A percentile compares a stretch with the other conserved stretches of the same genome.
Conservation (phyloP, 2,329 filamentous ascomycete species). For the Pseudonectria buxi region DNA sequence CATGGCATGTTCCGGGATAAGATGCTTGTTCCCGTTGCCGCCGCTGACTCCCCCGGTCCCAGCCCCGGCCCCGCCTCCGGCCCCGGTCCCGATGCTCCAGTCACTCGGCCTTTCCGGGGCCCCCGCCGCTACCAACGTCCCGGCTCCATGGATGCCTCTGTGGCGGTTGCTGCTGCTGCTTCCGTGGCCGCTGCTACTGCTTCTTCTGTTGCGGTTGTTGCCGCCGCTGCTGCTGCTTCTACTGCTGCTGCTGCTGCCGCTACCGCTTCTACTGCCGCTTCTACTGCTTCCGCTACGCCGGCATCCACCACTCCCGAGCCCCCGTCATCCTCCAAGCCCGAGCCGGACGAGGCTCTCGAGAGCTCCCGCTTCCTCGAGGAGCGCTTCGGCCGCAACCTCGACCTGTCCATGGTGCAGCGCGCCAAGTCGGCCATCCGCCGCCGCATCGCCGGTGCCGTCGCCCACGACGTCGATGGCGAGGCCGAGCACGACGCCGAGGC, state of each 20-base stretch:
- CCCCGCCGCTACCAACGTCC: constrained; percentile 71
- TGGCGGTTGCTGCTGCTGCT: neutral
- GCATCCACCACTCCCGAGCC: constrained; percentile 10
- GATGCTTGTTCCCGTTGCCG: constrained; percentile 37
- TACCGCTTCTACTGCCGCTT: constrained; percentile 19
- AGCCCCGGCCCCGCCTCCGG: constrained; percentile 15
- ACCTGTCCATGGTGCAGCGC: constrained; percentile 68
- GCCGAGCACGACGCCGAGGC: no score
- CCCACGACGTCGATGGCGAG: constrained; percentile 55
- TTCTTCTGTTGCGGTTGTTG: constrained; percentile 18
- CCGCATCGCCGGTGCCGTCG: constrained; percentile 81
- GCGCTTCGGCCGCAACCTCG: constrained; percentile 85
- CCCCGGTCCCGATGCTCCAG: constrained; percentile 17
- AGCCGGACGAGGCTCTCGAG: constrained; percentile 48
- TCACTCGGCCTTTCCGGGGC: constrained; percentile 52
- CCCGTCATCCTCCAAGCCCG: constrained; percentile 10
- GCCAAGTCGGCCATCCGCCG: constrained; percentile 81
- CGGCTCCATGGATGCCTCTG: constrained; percentile 26
- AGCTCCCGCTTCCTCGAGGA: constrained; percentile 82
- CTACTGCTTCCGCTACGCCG: constrained; percentile 14
- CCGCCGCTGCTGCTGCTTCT: constrained; percentile 10
- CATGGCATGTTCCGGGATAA: constrained; percentile 66
- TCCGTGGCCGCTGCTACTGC: constrained; percentile 23
- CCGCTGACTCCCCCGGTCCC: constrained; percentile 15
- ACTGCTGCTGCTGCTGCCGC: constrained; percentile 22